Base-by-base conservation (phyloP, 768 basidiomycete genomes). In the Suillus sp. region DNA sequence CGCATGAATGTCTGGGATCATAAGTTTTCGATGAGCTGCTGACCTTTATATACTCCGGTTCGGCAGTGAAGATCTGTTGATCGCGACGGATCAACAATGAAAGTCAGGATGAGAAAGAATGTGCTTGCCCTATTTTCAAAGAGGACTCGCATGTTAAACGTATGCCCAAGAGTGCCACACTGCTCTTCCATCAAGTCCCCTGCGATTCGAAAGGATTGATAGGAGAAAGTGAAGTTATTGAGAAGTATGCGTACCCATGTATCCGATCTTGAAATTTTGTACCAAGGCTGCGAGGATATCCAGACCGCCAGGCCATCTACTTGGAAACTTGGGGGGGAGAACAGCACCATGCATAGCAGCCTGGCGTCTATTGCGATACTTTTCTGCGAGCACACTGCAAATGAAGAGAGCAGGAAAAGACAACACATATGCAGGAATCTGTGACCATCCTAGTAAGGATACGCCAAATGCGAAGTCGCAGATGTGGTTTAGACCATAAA, bases 271-370 rank as follows among this genome's bases (percentile, higher is more conserved):
- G 60, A 78, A 79, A 37, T 79, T 77, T 57, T 75, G 65, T 59
- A 78, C 71, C 74, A 84, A 70, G 16, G 35, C 62, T n/a, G 66
- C 64, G 30, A 85, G 68, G 18, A 84, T 66, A 64, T 86, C 85
- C 4, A 83, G n/a, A 63, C 80, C 83, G 30, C 83, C 84, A 7
- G 78, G 72, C 69, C 65, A 74, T 45, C 72, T 79, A 0, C 81
- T 82, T 32, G 69, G 64, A 1, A 75, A 69, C 20, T 64, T 71
- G 1, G 82, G 83, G 0, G 80, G 71, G n/a, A 82, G 70, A 11
- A 80, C 78, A 34, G 85, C 85, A 4, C 84, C 85, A 25, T 78
- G 55, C 1, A 72, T 71, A 8, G 77, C 77, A 8, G 86, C 86
- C 14, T 75, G 70, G 10, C 80, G 75, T 42, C 68, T 74, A 16